Conservation (phyloP, 2,329 filamentous ascomycete species). For the Colletotrichum magnum region DNA sequence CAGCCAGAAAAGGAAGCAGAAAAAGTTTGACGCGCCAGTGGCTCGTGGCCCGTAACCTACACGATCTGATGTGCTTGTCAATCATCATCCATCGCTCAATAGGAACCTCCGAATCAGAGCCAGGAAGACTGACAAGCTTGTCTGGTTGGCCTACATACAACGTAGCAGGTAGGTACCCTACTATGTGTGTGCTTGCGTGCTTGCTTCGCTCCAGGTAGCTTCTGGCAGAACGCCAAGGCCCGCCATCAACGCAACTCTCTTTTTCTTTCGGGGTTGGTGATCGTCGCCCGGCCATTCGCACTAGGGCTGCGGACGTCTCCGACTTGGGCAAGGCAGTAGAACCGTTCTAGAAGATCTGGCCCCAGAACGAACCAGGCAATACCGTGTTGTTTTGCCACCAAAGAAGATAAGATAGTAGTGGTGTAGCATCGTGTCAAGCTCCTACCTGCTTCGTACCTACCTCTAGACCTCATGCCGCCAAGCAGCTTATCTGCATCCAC, state of each 20-base stretch:
- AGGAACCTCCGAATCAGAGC: slow-evolving; percentile 3
- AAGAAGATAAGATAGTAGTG: slow-evolving; percentile 7
- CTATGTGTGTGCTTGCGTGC: background rate
- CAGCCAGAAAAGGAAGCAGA: too few relatives aligned
- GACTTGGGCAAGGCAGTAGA: slow-evolving; percentile 29
- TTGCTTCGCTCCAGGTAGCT: slow-evolving; percentile 6
- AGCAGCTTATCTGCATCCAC: background rate
- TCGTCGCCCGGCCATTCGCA: slow-evolving; percentile 1
- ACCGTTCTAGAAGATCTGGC: slow-evolving; percentile 33
- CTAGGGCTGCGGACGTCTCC: slow-evolving; percentile 27
- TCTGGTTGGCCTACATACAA: background rate
- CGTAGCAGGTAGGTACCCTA: too few relatives aligned
- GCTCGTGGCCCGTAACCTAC: too few relatives aligned
- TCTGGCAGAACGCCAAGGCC: slow-evolving; percentile 15
- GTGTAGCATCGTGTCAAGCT: too few relatives aligned
- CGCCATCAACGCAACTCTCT: slow-evolving; percentile 3
- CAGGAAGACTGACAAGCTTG: background rate
- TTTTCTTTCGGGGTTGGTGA: slow-evolving; percentile 20
- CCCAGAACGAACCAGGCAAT: background rate
- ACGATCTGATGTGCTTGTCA: too few relatives aligned
- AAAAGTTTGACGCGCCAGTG: too few relatives aligned
- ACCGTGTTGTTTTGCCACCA: slow-evolving; percentile 14
- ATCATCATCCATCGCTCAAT: slow-evolving; percentile 9
- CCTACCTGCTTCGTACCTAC: too few relatives aligned
- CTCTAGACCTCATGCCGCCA: background rate